These are phyloP conservation scores for Amesomyces nigricolor DNA, from an alignment of 2,329 filamentous ascomycete genomes.

Conservation along the genomic window DNA sequence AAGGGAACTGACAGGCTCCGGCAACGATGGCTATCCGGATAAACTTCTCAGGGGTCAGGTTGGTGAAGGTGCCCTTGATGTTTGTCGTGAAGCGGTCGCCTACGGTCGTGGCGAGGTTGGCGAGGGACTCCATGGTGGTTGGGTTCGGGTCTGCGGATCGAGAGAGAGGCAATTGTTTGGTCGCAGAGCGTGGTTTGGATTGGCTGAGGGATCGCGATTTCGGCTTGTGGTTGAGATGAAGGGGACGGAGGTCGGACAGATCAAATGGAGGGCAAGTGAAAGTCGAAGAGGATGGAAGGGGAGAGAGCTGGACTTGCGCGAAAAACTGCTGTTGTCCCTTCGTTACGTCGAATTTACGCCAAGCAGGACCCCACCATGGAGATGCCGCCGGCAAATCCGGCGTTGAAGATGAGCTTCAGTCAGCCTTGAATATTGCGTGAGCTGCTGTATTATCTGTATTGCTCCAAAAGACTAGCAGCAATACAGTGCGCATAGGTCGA, in stretches of 20 bases:
- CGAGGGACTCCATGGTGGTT: conserved; percentile 27
- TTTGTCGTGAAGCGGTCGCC: conserved; percentile 43
- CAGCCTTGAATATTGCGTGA: too few species aligned
- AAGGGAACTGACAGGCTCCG: conserved; percentile 47
- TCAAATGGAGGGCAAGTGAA: not conserved
- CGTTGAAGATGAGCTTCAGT: not conserved
- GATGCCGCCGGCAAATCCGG: conserved; percentile 13
- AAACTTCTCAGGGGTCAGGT: conserved; percentile 48
- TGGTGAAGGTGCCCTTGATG: conserved; percentile 42
- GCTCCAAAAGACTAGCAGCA: too few species aligned
- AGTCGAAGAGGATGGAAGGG: not conserved
- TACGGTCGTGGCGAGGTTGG: conserved; percentile 24
- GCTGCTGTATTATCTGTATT: too few species aligned
- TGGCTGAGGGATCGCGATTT: not conserved
- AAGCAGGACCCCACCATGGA: conserved; percentile 13
- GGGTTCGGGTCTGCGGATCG: not conserved
- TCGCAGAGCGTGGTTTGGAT: not conserved
- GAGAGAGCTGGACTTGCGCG: conserved; percentile 16
- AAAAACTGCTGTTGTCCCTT: conserved; percentile 9
- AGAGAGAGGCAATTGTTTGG: not conserved
- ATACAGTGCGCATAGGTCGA: too few species aligned
- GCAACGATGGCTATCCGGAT: conserved; percentile 67
- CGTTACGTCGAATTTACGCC: conserved; percentile 3
- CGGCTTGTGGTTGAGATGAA: not conserved
- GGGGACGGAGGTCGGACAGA: not conserved